Conservation (phyloP, 2,329 filamentous ascomycete species). For the Colletotrichum tofieldiae region DNA sequence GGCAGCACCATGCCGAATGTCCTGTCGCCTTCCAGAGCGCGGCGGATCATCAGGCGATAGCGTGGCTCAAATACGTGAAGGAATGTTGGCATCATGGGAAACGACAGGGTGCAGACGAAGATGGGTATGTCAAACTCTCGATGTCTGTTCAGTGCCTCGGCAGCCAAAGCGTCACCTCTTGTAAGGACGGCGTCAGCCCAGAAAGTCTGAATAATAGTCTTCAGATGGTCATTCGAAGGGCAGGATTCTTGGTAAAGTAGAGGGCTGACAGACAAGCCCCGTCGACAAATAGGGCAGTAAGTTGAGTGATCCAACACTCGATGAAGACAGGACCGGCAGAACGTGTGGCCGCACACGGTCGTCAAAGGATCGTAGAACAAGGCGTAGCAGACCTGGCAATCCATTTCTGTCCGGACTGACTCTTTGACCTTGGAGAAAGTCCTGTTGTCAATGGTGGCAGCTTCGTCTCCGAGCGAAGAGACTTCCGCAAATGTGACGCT, state of each 20-base stretch:
- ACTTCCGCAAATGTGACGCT: conserved; percentile 67
- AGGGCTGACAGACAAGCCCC: conserved; percentile 69
- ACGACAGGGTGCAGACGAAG: conserved; percentile 87
- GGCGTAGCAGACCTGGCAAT: conserved; percentile 91
- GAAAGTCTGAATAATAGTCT: conserved; percentile 75
- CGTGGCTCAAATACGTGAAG: conserved; percentile 94
- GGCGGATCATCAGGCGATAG: conserved; percentile 90
- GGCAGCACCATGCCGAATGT: conserved; percentile 91
- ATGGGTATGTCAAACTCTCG: conserved; percentile 77
- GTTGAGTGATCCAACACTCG: conserved; percentile 83
- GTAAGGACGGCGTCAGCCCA: conserved; percentile 77
- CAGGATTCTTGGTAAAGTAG: conserved; percentile 57
- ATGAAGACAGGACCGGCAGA: conserved; percentile 85
- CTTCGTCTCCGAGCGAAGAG: conserved; percentile 45
- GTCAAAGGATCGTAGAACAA: conserved; percentile 87
- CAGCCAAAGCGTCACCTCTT: conserved; percentile 68
- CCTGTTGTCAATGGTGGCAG: conserved; percentile 49
- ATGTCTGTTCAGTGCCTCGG: conserved; percentile 70
- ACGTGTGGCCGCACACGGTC: conserved; percentile 90
- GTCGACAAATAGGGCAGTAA: conserved; percentile 86
- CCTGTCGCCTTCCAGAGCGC: conserved; percentile 79
- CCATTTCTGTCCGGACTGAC: conserved; percentile 77
- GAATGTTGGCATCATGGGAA: conserved; percentile 88
- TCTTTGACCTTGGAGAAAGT: conserved; percentile 72
- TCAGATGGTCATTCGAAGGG: conserved; percentile 75